Evolutionary conservation across 805 yeast species (phyloP), one percentile per base, ranked within the genome.

Genomic region (Ogataea minuta): DNA sequence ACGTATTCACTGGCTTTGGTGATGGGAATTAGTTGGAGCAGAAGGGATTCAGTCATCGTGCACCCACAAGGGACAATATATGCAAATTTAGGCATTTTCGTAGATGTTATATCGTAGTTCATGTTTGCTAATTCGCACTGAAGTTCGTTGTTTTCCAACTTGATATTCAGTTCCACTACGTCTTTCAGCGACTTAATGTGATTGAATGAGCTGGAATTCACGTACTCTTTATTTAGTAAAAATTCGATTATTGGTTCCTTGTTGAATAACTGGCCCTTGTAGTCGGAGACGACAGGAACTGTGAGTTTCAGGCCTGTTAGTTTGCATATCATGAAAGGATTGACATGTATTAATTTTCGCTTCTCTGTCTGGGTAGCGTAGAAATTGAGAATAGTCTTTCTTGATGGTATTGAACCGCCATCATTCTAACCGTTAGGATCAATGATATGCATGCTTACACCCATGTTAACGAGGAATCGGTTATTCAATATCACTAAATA

Each of bases 371-470:
- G 39, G 9, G 44, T 26, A 6, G 53, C 30, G 27, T 46, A 49
- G 33, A 51, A 54, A 25, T 50, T 57, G 11, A 61, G 57, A 9
- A 76, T 67, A 44, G 80, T 84, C 43, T 69, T 68, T 21, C 85
- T 65, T 36, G 72, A 73, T 11, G 81, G 79, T 13, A 82, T 73
- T 1, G 85, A 71, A 2, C 90, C 88, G n/a, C 91, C 91, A 55
- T 84, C 91, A 44, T 76, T 77, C 73, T 68, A 19, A 5, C 12
- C 9, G 44, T 41, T 37, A 38, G 46, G 40, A 34, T 6, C 9
- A 15, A n/a, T 10, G 16, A 21, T 5, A 4, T 16, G 8, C 14
- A 10, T 23, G 43, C 52, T 31, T 48, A 48, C 52, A 34, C 52
- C 52, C 52, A 48, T 48, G 12, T 8, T 19, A 19, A 19, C 13